Base-by-base conservation (phyloP, 2,329 filamentous ascomycete species). In the Macrophomina phaseolina region DNA sequence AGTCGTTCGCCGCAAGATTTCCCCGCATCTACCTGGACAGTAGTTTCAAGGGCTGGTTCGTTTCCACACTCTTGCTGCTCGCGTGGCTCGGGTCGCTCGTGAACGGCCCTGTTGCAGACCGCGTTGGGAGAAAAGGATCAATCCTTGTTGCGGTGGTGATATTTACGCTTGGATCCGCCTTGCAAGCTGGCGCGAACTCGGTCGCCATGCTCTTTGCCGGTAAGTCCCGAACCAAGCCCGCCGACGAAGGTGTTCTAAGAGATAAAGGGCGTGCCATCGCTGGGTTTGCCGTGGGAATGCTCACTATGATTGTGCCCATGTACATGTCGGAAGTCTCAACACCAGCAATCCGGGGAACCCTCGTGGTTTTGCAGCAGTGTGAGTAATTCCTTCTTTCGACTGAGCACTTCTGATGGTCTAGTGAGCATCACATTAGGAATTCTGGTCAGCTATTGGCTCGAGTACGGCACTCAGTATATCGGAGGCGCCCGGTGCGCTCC, bases 271-370 rank as follows among this genome's bases (percentile, higher is more conserved):
- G 89, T 52, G 83, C 89, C 69, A 83, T 90, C 14, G 89, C 87
- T 30, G 89, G 89, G 70, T 74, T 90, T 2, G 88, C 88, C 23
- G 87, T 91, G 52, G 89, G 89, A 30, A 83, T 85, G 18, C 80
- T 91, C 0, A 89, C 86, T 4, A 88, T 90, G 52, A 80, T 87
- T 12, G 66, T 67, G 23, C 82, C 82, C 55, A 79, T 84, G 70
- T 67, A 83, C 70, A 65, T 55, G 42, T 52, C 63, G 9, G 63
- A 65, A 23, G 56, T 60, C 28, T 60, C 56, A 30, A 60, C 56
- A 4, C 40, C 56, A 5, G 56, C 56, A 6, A 48, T 60, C 4
- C 56, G 56, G 1, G 56, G 56, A 23, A 60, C 84, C 11, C 76
- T 87, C 2, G 83, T 87, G 16, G 83, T 83, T 2, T 78, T 87